Conservation (phyloP, 805 yeast genomes). For the Hanseniaspora lindneri region DNA sequence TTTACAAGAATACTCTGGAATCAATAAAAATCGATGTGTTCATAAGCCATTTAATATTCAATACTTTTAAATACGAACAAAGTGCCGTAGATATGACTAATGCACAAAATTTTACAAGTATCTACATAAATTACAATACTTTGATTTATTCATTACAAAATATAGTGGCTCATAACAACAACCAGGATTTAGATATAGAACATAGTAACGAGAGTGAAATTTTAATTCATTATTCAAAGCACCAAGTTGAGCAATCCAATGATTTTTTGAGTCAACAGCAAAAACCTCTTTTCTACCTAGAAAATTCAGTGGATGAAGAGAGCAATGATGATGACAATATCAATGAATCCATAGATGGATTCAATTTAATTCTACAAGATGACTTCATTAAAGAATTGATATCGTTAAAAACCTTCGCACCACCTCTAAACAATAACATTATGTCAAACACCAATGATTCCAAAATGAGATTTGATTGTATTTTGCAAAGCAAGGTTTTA, state of each 20-base stretch:
- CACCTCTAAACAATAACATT: neutral
- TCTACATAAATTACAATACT: conserved; percentile 11
- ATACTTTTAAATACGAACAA: conserved; percentile 4
- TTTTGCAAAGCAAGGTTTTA: conserved; percentile 6
- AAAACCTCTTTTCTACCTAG: too few relatives aligned
- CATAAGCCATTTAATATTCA: conserved; percentile 9
- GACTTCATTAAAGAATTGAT: conserved; percentile 7
- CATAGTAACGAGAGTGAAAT: neutral
- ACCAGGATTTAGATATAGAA: neutral
- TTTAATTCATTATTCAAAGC: conserved; percentile 12
- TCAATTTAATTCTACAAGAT: conserved; percentile 13
- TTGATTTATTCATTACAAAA: conserved; percentile 12
- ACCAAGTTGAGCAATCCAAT: too few relatives aligned
- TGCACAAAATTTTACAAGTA: conserved; percentile 4
- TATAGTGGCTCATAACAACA: neutral
- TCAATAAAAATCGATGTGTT: conserved; percentile 13
- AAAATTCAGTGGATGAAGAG: neutral
- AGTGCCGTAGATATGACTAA: neutral
- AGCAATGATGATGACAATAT: neutral
- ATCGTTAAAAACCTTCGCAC: conserved; percentile 4
- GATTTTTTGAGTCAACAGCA: too few relatives aligned
- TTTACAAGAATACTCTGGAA: conserved; percentile 10
- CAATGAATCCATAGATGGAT: neutral
- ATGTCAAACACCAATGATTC: neutral
- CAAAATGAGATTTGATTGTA: conserved; percentile 10